Conservation (phyloP, 129 eudicot genomes). For the Heracleum sosnowskyi region DNA sequence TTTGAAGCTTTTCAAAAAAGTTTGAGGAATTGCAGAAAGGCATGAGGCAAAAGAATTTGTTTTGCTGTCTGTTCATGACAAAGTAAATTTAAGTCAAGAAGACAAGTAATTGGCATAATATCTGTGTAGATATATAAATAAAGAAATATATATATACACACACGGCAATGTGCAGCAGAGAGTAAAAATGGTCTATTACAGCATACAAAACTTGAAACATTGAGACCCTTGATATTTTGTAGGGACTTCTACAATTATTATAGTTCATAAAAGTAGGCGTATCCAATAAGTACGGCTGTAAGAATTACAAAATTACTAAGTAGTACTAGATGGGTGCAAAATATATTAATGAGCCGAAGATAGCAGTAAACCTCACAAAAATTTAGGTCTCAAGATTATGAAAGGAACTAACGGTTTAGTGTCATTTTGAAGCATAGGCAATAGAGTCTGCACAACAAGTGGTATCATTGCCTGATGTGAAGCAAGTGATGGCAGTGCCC, state of each 20-base stretch:
- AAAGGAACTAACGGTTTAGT: slow-evolving; percentile 57
- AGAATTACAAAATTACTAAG: neutral
- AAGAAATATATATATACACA: neutral
- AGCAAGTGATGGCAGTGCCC: slow-evolving; percentile 73
- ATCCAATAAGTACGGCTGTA: neutral
- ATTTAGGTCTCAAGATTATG: slow-evolving; percentile 1
- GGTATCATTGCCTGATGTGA: slow-evolving; percentile 86
- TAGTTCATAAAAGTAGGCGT: neutral
- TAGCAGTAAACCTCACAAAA: neutral
- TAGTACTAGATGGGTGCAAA: neutral
- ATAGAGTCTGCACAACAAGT: slow-evolving; percentile 66
- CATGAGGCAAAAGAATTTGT: neutral
- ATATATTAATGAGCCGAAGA: neutral
- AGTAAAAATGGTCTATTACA: neutral
- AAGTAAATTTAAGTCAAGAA: neutral
- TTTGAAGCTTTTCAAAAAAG: no score
- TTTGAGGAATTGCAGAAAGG: neutral
- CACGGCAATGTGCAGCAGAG: neutral
- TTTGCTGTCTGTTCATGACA: neutral
- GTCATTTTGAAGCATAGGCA: slow-evolving; percentile 89
- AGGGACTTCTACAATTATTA: neutral
- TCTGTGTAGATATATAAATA: no score
- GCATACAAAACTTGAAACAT: neutral
- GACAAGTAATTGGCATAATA: neutral
- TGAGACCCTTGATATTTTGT: neutral